Evolutionary conservation across 2,329 filamentous ascomycete genomes (phyloP), one percentile per base, ranked within the genome.

Genomic region (Emydomyces testavorans): DNA sequence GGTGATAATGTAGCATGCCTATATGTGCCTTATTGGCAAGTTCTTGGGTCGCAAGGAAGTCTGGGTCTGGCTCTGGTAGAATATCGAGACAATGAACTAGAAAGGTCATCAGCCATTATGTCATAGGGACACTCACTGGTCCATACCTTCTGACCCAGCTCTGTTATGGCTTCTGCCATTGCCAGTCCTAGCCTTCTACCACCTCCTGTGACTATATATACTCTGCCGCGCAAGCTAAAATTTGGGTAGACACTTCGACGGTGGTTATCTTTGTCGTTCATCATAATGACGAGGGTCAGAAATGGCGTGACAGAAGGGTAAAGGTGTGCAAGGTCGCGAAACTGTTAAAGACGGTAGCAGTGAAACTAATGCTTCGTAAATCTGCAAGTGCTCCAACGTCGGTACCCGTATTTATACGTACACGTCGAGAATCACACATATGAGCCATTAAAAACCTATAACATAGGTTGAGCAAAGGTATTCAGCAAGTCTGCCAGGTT

Each of bases 61-160:
- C 68, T 3, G 62, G 54, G 7, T 67, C 61, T 1, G 72, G 71
- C n/a, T 62, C 54, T n/a, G 61, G 56, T 4, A 68, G 61, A 2
- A 65, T 63, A 55, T 75, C 72, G 29, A 75, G 60, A 48, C 69
- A 71, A 59, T 73, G 69, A 6, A 74, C 71, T 70, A 48, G 2
- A 46, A 15, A 8, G 21, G 10, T 4, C 16, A n/a, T 44, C 46
- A 37, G 13, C 8, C n/a, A 29, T 36, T 13, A 5, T 2, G 6
- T 20, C 46, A 20, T 3, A 10, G 10, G 38, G 11, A 8, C 26
- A 16, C 10, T 20, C 7, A 45, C 32, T 23, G 15, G 29, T 28
- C 36, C 52, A 37, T 56, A 70, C 69, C 69, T 56, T 69, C 66
- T 6, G 68, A 71, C 4, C 71, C 71, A 6, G 69, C 68, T 56